Evolutionary conservation across 2,329 filamentous ascomycete genomes (phyloP).

Genomic region (Cladosporium sp.): DNA sequence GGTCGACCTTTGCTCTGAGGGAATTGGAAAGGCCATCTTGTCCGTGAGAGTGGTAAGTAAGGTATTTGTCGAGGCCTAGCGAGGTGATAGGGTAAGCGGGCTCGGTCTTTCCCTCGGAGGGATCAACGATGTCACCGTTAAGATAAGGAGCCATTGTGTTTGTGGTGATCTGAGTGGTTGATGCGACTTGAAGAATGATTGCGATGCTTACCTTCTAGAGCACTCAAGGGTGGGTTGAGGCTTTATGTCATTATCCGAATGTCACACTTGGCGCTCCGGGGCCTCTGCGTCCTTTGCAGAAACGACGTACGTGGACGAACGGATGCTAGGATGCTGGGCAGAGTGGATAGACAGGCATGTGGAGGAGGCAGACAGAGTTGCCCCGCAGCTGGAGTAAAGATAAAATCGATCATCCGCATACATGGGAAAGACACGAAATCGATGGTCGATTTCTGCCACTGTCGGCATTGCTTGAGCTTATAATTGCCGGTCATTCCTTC

Average conservation of each 20-base stretch:
- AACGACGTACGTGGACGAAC: conserved; percentile 12
- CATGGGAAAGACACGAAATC: background rate
- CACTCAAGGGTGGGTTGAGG: background rate
- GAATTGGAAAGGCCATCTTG: conserved; percentile 22
- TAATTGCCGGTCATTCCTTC: background rate
- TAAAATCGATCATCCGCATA: background rate
- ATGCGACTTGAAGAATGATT: background rate
- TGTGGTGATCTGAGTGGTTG: background rate
- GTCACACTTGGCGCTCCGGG: conserved; percentile 4
- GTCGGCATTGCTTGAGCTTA: background rate
- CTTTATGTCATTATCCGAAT: conserved; percentile 6
- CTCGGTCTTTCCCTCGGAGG: conserved; percentile 10
- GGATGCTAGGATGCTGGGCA: conserved; percentile 1
- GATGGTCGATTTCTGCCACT: background rate
- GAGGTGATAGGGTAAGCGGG: conserved; percentile 9
- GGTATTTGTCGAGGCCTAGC: conserved; percentile 11
- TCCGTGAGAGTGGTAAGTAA: conserved; percentile 11
- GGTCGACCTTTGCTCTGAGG: conserved; percentile 46
- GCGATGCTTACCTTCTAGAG: background rate
- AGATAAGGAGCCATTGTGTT: conserved; percentile 11
- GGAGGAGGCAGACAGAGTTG: conserved; percentile 3
- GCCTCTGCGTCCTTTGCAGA: conserved; percentile 6
- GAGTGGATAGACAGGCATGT: conserved; percentile 6
- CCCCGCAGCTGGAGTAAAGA: conserved; percentile 2
- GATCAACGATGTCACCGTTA: conserved; percentile 12